phyloP scores from a whole-genome alignment of 1,284 basidiomycete genomes.

The Tilletia walkeri region DNA sequence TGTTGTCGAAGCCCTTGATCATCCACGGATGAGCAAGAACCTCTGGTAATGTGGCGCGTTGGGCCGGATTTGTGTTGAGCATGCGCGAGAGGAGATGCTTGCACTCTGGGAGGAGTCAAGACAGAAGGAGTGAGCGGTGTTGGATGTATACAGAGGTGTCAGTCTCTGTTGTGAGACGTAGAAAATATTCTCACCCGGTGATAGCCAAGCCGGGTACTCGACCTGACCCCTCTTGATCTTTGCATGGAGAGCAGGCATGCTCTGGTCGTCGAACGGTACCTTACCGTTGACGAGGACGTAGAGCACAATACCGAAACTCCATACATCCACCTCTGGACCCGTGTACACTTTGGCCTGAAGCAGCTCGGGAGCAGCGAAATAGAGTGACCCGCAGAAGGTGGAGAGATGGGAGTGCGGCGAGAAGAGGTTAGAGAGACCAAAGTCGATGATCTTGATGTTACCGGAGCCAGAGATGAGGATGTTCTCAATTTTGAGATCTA shows the following conservation, averaged over 20 bases:
- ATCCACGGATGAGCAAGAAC: constrained; percentile 95
- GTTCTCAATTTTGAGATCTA: constrained; percentile 96
- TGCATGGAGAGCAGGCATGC: constrained; percentile 96
- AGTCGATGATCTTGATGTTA: constrained; percentile 99
- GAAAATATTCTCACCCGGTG: constrained; percentile 66
- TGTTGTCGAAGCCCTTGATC: constrained; percentile 78
- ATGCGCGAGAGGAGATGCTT: constrained; percentile 89
- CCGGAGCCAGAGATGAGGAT: constrained; percentile 97
- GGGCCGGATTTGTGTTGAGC: constrained; percentile 88
- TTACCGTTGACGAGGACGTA: constrained; percentile 97
- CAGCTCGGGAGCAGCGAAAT: constrained; percentile 95
- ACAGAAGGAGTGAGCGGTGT: neutral
- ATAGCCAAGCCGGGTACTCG: constrained; percentile 96
- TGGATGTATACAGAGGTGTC: constrained; percentile 14
- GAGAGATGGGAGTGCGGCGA: constrained; percentile 78
- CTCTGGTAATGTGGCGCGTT: constrained; percentile 78
- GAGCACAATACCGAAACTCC: constrained; percentile 97
- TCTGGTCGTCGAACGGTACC: constrained; percentile 98
- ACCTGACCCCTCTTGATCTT: constrained; percentile 98
- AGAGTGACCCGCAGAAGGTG: constrained; percentile 95
- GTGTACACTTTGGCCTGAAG: constrained; percentile 95
- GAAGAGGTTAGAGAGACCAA: constrained; percentile 95
- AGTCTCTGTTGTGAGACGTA: constrained; percentile 18
- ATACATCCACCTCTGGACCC: constrained; percentile 96
- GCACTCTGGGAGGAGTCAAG: constrained; percentile 69